A percentile compares a stretch with the other conserved stretches of the same genome.
Conservation (phyloP, 2,329 filamentous ascomycete genomes). For the Aspergillus sp. region DNA sequence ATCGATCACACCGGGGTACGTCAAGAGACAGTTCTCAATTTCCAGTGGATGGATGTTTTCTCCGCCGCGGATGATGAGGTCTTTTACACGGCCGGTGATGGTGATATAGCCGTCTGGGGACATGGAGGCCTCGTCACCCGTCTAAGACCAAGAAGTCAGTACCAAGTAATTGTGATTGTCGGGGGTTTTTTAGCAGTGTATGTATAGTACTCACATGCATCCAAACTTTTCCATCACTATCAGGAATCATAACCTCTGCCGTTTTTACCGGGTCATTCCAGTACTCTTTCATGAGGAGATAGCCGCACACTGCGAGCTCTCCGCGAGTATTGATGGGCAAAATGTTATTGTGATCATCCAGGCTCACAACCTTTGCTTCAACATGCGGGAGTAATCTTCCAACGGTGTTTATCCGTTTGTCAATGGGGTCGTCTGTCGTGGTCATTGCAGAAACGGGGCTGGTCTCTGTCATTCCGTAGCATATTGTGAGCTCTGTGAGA, state of each 20-base stretch:
- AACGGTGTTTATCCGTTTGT: constrained; percentile 72
- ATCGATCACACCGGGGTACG: constrained; percentile 69
- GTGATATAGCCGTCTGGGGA: constrained; percentile 78
- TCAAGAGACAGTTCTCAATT: constrained; percentile 83
- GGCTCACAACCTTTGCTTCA: constrained; percentile 73
- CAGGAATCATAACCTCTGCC: constrained; percentile 64
- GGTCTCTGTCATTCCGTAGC: constrained; percentile 97
- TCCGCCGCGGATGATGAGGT: constrained; percentile 90
- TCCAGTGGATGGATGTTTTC: constrained; percentile 97
- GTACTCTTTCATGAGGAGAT: constrained; percentile 89
- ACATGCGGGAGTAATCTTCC: constrained; percentile 86
- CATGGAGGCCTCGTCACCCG: constrained; percentile 88
- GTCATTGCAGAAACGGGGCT: constrained; percentile 75
- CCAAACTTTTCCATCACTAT: constrained; percentile 66
- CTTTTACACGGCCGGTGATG: constrained; percentile 91
- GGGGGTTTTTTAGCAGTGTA: neutral
- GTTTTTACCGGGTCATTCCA: constrained; percentile 74
- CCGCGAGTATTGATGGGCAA: constrained; percentile 69
- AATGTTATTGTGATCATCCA: constrained; percentile 59
- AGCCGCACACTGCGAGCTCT: constrained; percentile 81
- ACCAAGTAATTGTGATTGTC: neutral
- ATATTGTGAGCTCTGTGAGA: constrained; percentile 81
- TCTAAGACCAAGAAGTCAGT: constrained; percentile 49
- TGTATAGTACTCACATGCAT: constrained; percentile 60
- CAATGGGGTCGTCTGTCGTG: constrained; percentile 70